Evolutionary conservation across 208 protist genomes (phyloP).

Genomic region (Tritrichomonas musculus): DNA sequence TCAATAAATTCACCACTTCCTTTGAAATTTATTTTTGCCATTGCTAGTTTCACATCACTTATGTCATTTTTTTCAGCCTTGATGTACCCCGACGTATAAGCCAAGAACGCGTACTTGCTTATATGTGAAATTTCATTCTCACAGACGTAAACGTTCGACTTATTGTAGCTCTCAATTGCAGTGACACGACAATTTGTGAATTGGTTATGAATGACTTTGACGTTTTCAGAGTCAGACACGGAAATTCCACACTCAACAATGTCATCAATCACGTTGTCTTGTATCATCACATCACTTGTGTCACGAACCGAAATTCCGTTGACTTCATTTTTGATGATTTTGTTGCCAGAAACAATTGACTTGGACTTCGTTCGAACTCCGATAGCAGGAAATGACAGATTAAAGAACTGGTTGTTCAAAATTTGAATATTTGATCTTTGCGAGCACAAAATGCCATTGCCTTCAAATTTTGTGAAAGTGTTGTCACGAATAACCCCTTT

Average conservation of each 20-base stretch:
- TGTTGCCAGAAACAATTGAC: too few species aligned
- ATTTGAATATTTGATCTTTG: too few species aligned
- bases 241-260: background rate
- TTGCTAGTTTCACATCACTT: background rate
- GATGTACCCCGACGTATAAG: background rate
- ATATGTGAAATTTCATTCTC: background rate
- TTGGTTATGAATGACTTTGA: background rate
- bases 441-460: too few species aligned
- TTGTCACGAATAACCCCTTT: too few species aligned
- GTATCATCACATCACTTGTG: background rate
- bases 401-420: too few species aligned
- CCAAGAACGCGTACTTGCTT: background rate
- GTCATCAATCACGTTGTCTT: background rate
- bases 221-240: background rate
- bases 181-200: background rate
- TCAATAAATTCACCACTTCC: background rate
- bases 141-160: background rate
- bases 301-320: background rate
- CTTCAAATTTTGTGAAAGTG: too few species aligned
- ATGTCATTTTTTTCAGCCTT: background rate
- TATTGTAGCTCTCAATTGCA: background rate
- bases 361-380: too few species aligned
- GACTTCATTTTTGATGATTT: too few species aligned
- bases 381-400: too few species aligned
- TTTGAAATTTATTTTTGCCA: background rate